These are phyloP conservation scores for Paramecium sonneborni DNA, from an alignment of 73 alveolate genomes.

Conservation along the genomic window DNA sequence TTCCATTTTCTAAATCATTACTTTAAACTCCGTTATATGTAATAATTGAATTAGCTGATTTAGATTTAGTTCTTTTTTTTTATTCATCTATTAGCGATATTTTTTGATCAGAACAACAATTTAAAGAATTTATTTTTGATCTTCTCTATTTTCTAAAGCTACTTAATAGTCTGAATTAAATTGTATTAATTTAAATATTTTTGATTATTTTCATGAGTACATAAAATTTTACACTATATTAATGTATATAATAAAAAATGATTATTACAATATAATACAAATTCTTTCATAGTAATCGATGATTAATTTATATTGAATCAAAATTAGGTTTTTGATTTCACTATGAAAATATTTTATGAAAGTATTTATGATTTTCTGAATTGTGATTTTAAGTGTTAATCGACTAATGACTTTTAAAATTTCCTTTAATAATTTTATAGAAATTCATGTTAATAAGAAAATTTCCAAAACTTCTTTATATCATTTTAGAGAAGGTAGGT, in stretches of 20 bases:
- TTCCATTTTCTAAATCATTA: not conserved
- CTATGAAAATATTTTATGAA: not conserved
- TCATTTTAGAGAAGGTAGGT: not conserved
- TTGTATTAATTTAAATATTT: not conserved
- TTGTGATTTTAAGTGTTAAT: not conserved
- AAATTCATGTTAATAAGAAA: not conserved
- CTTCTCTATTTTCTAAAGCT: not conserved
- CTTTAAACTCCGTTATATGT: too few species aligned
- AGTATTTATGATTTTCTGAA: not conserved
- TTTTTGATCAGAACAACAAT: not conserved
- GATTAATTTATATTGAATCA: not conserved
- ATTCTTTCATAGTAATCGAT: not conserved
- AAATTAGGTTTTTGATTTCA: not conserved
- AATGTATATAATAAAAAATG: too few species aligned
- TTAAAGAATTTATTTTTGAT: not conserved
- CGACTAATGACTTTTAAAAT: not conserved
- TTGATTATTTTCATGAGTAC: not conserved
- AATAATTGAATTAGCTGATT: too few species aligned
- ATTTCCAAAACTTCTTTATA: not conserved
- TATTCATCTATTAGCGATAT: not conserved
- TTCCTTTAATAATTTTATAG: not conserved
- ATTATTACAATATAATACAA: not conserved
- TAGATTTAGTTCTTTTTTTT: not conserved
- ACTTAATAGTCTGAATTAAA: not conserved
- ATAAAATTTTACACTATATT: not conserved